Conservation (phyloP, 495 filamentous ascomycete species). For the Penicillium turbatum region DNA sequence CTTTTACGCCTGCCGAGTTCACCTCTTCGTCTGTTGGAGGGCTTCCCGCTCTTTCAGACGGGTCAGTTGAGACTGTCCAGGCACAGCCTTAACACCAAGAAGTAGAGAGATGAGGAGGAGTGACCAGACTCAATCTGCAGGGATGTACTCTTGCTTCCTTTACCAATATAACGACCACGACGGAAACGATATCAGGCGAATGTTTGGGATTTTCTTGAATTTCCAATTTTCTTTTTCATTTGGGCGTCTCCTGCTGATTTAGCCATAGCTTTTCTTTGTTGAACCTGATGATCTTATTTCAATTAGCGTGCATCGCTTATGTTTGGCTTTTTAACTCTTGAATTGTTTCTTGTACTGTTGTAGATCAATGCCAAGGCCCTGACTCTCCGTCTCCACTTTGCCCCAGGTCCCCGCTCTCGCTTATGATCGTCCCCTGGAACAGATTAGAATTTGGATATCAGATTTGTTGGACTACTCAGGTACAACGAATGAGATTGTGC, state of each 20-base stretch:
- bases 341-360: neutral
- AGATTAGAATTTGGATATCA: neutral
- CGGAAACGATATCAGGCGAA: slow-evolving; percentile 23
- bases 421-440: slow-evolving; percentile 4
- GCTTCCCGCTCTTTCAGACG: neutral
- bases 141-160: neutral
- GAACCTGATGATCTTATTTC: neutral
- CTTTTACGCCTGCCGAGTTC: neutral
- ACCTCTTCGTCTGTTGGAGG: neutral
- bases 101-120: neutral
- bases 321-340: neutral
- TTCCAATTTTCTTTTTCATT: neutral
- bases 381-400: slow-evolving; percentile 3
- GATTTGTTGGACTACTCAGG: neutral
- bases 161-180: slow-evolving; percentile 14
- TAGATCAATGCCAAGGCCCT: slow-evolving; percentile 1
- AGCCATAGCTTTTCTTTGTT: neutral
- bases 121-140: neutral
- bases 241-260: neutral
- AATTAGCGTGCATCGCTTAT: slow-evolving; percentile 2
- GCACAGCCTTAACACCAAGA: neutral
- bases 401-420: slow-evolving; percentile 2
- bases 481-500: neutral
- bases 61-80: neutral
- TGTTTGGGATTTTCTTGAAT: slow-evolving; percentile 3